These are phyloP conservation scores for Purpureocillium lavendulum DNA, from an alignment of 2,329 filamentous ascomycete species.

Conservation along the genomic window DNA sequence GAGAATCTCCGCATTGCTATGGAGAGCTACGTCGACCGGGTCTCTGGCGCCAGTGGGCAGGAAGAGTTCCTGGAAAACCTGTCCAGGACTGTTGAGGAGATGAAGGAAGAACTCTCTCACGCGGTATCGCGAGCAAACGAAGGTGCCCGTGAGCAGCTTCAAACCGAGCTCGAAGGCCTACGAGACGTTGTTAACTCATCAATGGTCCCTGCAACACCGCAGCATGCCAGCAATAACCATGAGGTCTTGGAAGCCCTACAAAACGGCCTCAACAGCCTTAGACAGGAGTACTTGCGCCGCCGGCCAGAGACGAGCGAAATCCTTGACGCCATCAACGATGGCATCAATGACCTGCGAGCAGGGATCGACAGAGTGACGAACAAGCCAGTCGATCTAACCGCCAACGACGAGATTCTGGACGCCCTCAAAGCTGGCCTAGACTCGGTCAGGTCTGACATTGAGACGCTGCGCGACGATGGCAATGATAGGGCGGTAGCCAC, in stretches of 20 bases:
- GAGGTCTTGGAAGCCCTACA: slow-evolving; percentile 65
- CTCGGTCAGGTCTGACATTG: slow-evolving; percentile 68
- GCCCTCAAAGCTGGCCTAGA: slow-evolving; percentile 77
- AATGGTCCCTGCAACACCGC: slow-evolving; percentile 50
- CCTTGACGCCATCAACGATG: slow-evolving; percentile 82
- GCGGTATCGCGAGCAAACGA: slow-evolving; percentile 43
- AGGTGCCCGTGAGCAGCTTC: slow-evolving; percentile 55
- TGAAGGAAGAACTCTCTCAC: slow-evolving; percentile 57
- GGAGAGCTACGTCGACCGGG: slow-evolving; percentile 69
- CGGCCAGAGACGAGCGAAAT: slow-evolving; percentile 74
- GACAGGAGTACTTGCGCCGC: slow-evolving; percentile 63
- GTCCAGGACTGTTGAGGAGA: slow-evolving; percentile 55
- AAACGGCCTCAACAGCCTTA: slow-evolving; percentile 65
- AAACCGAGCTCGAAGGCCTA: slow-evolving; percentile 74
- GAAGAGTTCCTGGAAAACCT: slow-evolving; percentile 71
- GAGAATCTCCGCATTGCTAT: slow-evolving; percentile 74
- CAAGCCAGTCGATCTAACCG: slow-evolving; percentile 73
- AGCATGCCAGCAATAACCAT: slow-evolving; percentile 37
- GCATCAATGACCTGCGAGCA: slow-evolving; percentile 65
- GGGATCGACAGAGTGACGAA: slow-evolving; percentile 72
- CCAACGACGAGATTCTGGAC: slow-evolving; percentile 84
- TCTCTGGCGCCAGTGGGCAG: slow-evolving; percentile 59
- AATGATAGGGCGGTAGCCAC: slow-evolving; percentile 41
- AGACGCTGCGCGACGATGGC: slow-evolving; percentile 57
- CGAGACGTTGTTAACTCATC: slow-evolving; percentile 68